A percentile compares a stretch with the other conserved stretches of the same genome.
Conservation (phyloP, 306 rosid species). For the Glycine latifolia region DNA sequence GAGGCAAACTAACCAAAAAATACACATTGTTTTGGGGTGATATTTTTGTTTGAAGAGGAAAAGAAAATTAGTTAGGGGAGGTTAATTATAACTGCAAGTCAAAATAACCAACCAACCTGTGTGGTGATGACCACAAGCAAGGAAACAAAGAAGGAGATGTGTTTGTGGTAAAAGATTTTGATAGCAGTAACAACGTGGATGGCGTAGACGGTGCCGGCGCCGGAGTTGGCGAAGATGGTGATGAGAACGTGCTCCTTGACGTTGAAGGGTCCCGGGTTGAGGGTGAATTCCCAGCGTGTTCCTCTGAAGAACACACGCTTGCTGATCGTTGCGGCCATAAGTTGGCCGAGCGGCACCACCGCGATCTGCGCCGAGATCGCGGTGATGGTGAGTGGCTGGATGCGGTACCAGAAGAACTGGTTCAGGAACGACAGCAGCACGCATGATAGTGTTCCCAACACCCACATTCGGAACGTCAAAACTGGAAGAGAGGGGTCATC, state of each 20-base stretch:
- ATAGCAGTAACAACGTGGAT: slow-evolving; percentile 86
- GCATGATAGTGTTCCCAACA: slow-evolving; percentile 79
- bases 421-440: slow-evolving; percentile 77
- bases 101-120: slow-evolving; percentile 54
- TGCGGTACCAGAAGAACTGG: slow-evolving; percentile 95
- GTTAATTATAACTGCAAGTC: no score
- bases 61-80: no score
- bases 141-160: slow-evolving; percentile 74
- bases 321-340: slow-evolving; percentile 76
- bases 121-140: slow-evolving; percentile 79
- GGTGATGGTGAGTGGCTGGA: slow-evolving; percentile 80
- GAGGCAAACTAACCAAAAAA: no score
- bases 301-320: slow-evolving; percentile 66
- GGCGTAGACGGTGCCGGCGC: slow-evolving; percentile 94
- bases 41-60: no score
- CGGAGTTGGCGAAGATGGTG: slow-evolving; percentile 94
- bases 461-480: slow-evolving; percentile 92
- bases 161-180: slow-evolving; percentile 63
- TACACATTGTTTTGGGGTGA: no score
- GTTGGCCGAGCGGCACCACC: slow-evolving; percentile 84
- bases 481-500: slow-evolving; percentile 82
- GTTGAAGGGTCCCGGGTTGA: slow-evolving; percentile 93
- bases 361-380: slow-evolving; percentile 95
- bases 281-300: slow-evolving; percentile 66
- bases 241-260: slow-evolving; percentile 92